Base-by-base conservation (phyloP, 2,329 filamentous ascomycete species). In the Fusarium brachygibbosum region DNA sequence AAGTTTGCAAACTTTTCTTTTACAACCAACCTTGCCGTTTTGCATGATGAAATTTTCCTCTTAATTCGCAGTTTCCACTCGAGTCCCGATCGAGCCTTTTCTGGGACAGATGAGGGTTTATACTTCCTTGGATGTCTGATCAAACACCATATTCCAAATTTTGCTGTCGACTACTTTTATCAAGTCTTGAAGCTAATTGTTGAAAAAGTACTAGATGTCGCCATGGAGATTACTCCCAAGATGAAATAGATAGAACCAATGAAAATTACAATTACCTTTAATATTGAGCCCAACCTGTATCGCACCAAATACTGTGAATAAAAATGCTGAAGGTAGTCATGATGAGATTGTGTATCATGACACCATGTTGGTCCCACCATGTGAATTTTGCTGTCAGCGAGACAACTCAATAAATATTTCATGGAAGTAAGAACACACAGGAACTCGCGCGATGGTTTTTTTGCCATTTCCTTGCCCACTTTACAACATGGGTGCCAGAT, bases 1-100 rank as follows among this genome's bases (percentile, higher is more conserved):
- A 57, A 75, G 73, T 74, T 29, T 23, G 14, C 37, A n/a, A 14
- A 31, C 34, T 31, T 62, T 63, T 57, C 53, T 19, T 19, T 58
- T 49, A 53, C 49, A 65, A 50, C 44, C 12, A 48, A 53, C 16
- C 10, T 32, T 31, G 23, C 37, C 56, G 56, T 63, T 68, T 75
- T 64, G 62, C 58, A 89, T 91, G 90, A 92, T 92, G 89, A 92
- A 91, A 90, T 80, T 86, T 86, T 85, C 89, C 87, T 80, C 85
- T 83, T 87, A 85, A 92, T 93, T 94, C 91, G 91, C 91, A 93
- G 91, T 93, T 93, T 93, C 89, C 91, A 92, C 91, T 92, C 85
- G 89, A 92, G 89, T 86, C 86, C 85, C 85, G 82, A 79, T 70
- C 79, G 88, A 90, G 89, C 88, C 88, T 88, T 85, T 83, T 82